A percentile compares a stretch with the other conserved stretches of the same genome.
Conservation (phyloP, 352 stramenopile genomes). For the Globisporangium acanthophoron region DNA sequence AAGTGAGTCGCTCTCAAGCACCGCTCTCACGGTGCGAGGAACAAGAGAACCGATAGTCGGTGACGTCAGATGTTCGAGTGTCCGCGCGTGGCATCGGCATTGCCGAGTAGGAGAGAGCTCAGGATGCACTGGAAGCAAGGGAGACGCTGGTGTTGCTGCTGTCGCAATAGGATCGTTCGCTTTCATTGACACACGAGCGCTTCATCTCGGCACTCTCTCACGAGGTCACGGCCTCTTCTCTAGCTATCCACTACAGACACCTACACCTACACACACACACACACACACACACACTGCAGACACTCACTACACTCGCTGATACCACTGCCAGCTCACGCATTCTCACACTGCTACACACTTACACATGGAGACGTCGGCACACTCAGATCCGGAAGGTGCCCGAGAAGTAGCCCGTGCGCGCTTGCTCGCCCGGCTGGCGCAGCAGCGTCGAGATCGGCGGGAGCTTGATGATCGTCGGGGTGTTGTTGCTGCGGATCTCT, state of each 20-base stretch:
- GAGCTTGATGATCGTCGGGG: slow-evolving; percentile 29
- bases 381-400: slow-evolving; percentile 17
- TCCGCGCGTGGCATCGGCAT: no score
- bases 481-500: slow-evolving; percentile 10
- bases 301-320: neutral
- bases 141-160: no score
- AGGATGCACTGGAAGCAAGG: neutral
- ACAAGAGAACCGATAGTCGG: neutral
- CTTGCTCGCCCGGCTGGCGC: slow-evolving; percentile 16
- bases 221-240: neutral
- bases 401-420: slow-evolving; percentile 14
- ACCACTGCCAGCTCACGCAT: neutral
- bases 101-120: no score
- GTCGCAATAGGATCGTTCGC: neutral
- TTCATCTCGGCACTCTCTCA: neutral
- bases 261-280: neutral
- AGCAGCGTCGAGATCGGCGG: slow-evolving; percentile 60
- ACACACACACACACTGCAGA: neutral
- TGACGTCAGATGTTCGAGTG: no score
- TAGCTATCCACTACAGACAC: neutral
- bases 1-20: neutral
- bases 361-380: neutral
- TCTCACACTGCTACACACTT: neutral
- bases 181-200: neutral
- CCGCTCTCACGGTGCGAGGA: neutral